Percentiles rank a stretch among this genome's conserved stretches.
Evolutionary conservation across 768 basidiomycete species (phyloP).

Genomic region (Wakefieldia striispora): DNA sequence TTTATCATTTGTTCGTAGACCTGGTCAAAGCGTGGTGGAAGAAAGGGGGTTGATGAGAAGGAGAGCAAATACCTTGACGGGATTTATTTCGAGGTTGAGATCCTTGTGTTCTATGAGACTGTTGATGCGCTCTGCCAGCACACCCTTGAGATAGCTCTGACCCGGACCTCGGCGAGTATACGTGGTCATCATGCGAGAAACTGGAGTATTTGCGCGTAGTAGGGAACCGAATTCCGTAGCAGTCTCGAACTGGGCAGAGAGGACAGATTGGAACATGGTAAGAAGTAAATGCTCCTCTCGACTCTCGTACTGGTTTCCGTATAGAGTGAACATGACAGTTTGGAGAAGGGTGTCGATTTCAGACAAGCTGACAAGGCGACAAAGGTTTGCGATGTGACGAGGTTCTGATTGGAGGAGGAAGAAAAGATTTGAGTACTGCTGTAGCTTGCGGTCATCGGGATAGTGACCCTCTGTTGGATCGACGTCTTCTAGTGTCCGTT

Average conservation of each 20-base stretch:
- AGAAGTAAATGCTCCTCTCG: conserved; percentile 96
- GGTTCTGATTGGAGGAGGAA: conserved; percentile 98
- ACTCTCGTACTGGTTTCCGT: conserved; percentile 98
- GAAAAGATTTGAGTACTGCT: conserved; percentile 98
- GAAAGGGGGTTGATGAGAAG: not conserved
- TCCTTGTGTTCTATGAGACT: conserved; percentile 99
- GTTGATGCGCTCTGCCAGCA: conserved; percentile 97
- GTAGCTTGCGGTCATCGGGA: conserved; percentile 90
- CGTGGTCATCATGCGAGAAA: conserved; percentile 99
- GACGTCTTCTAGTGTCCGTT: conserved; percentile 92
- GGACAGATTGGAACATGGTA: conserved; percentile 99
- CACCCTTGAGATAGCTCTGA: conserved; percentile 96
- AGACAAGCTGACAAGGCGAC: conserved; percentile 90
- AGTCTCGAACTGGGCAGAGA: conserved; percentile 98
- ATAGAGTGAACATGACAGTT: conserved; percentile 99
- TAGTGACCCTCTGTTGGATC: conserved; percentile 90
- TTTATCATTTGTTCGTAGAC: conserved; percentile 99
- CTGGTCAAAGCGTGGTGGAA: conserved; percentile 36
- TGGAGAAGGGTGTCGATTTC: conserved; percentile 99
- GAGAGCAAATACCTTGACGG: conserved; percentile 71
- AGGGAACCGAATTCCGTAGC: conserved; percentile 99
- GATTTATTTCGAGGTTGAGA: conserved; percentile 98
- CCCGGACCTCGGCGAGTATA: conserved; percentile 98
- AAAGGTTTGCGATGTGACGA: conserved; percentile 93
- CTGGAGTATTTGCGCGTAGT: conserved; percentile 96